phyloP scores from a whole-genome alignment of 2,329 filamentous ascomycete genomes.

The Talaromyces rugulosus region DNA sequence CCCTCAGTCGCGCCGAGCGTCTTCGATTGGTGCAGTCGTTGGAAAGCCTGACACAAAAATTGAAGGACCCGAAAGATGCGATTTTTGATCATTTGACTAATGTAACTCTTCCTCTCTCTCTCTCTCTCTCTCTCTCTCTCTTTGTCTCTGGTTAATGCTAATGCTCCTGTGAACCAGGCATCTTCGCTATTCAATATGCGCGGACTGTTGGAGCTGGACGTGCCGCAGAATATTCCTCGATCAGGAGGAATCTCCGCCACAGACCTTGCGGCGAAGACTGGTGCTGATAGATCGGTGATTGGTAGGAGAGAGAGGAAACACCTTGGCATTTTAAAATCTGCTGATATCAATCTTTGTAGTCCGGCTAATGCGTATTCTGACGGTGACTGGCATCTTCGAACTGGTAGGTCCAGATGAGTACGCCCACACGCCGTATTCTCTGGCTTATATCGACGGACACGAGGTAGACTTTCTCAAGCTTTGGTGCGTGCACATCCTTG shows the following conservation, averaged over 20 bases:
- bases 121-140: not conserved
- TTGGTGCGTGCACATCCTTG: conserved; percentile 12
- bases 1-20: conserved; percentile 13
- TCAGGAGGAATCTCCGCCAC: conserved; percentile 17
- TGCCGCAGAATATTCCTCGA: conserved; percentile 23
- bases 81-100: conserved; percentile 25
- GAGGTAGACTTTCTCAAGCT: conserved; percentile 25
- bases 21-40: conserved; percentile 13
- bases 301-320: not conserved
- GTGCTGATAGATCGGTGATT: conserved; percentile 25
- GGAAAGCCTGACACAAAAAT: conserved; percentile 16
- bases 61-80: conserved; percentile 22
- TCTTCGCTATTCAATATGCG: conserved; percentile 17
- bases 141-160: not conserved
- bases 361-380: conserved; percentile 25
- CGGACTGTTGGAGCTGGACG: conserved; percentile 17
- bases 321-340: not conserved
- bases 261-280: conserved; percentile 26
- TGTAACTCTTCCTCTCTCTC: conserved; percentile 11
- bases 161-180: not conserved
- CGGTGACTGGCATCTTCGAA: conserved; percentile 24
- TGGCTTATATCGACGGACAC: conserved; percentile 23
- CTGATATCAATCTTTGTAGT: conserved; percentile 11
- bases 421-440: conserved; percentile 24
- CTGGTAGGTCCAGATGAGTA: conserved; percentile 23